A percentile compares a stretch with the other conserved stretches of the same genome.
These are phyloP conservation scores for Amesomyces nigricolor DNA, from an alignment of 2,329 filamentous ascomycete species.

Conservation along the genomic window DNA sequence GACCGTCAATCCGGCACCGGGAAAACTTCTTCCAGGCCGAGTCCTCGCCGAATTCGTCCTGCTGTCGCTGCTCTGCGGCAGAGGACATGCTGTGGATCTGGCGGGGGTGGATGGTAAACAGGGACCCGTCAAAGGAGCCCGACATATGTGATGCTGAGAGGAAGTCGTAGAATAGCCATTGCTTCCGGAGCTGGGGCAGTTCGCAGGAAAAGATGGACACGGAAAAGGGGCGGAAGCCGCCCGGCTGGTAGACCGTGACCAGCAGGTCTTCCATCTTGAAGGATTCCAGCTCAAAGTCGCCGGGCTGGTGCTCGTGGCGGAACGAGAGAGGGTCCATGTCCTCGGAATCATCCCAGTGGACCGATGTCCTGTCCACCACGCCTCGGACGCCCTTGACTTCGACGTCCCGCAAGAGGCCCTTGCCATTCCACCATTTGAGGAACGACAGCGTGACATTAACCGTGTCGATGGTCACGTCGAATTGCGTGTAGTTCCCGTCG, in stretches of 20 bases:
- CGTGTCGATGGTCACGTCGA: constrained; percentile 88
- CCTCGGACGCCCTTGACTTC: constrained; percentile 91
- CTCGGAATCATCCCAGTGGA: constrained; percentile 60
- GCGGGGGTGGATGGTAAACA: constrained; percentile 94
- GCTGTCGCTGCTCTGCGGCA: constrained; percentile 46
- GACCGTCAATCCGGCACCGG: constrained; percentile 81
- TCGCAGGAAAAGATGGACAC: constrained; percentile 96
- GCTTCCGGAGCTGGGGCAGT: constrained; percentile 84
- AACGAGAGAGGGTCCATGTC: constrained; percentile 78
- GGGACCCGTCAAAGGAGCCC: constrained; percentile 87
- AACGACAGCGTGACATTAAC: constrained; percentile 97
- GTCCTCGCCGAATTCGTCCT: constrained; percentile 56
- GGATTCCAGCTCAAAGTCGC: constrained; percentile 93
- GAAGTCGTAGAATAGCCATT: constrained; percentile 98
- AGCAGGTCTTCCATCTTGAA: constrained; percentile 95
- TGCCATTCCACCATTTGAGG: constrained; percentile 98
- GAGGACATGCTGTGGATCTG: constrained; percentile 79
- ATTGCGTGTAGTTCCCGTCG: constrained; percentile 96
- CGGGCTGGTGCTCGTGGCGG: constrained; percentile 78
- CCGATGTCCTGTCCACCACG: constrained; percentile 82
- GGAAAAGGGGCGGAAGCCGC: constrained; percentile 86
- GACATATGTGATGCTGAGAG: constrained; percentile 93
- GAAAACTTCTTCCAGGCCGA: constrained; percentile 94
- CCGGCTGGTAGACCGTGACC: constrained; percentile 85
- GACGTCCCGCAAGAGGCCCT: constrained; percentile 83